Evolutionary conservation across 2,329 filamentous ascomycete species (phyloP).

Genomic region (Cladobotryum protrusum): DNA sequence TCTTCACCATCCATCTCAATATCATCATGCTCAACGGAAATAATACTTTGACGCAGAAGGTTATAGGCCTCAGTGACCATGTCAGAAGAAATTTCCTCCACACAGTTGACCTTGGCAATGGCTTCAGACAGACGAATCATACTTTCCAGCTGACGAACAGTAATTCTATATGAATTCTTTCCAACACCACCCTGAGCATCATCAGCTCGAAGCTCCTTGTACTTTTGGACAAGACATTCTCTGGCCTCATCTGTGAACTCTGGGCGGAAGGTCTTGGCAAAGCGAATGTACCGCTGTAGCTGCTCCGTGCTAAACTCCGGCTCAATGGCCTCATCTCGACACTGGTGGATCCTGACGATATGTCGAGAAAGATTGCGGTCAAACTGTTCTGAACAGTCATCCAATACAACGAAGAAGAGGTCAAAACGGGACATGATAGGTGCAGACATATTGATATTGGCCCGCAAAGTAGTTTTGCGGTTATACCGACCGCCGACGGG

Average conservation of each 20-base stretch:
- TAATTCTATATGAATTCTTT: slow-evolving; percentile 94
- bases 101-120: slow-evolving; percentile 97
- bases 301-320: slow-evolving; percentile 96
- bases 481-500: slow-evolving; percentile 96
- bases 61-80: slow-evolving; percentile 93
- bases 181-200: slow-evolving; percentile 92
- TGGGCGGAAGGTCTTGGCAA: slow-evolving; percentile 88
- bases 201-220: slow-evolving; percentile 90
- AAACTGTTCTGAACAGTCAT: slow-evolving; percentile 89
- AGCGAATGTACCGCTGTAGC: slow-evolving; percentile 93
- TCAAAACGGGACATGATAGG: slow-evolving; percentile 99
- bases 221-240: slow-evolving; percentile 77
- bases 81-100: slow-evolving; percentile 74
- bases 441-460: slow-evolving; percentile 97
- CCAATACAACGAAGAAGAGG: slow-evolving; percentile 94
- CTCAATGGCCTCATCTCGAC: slow-evolving; percentile 83
- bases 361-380: slow-evolving; percentile 90
- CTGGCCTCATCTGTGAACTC: slow-evolving; percentile 87
- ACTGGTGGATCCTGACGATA: slow-evolving; percentile 89
- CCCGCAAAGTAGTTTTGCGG: slow-evolving; percentile 84
- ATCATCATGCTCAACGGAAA: slow-evolving; percentile 96
- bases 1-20: slow-evolving; percentile 85
- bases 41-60: slow-evolving; percentile 87
- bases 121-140: slow-evolving; percentile 94
- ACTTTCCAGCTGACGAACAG: slow-evolving; percentile 89